Conservation (phyloP, 2,329 filamentous ascomycete genomes). For the Truncatella angustata region DNA sequence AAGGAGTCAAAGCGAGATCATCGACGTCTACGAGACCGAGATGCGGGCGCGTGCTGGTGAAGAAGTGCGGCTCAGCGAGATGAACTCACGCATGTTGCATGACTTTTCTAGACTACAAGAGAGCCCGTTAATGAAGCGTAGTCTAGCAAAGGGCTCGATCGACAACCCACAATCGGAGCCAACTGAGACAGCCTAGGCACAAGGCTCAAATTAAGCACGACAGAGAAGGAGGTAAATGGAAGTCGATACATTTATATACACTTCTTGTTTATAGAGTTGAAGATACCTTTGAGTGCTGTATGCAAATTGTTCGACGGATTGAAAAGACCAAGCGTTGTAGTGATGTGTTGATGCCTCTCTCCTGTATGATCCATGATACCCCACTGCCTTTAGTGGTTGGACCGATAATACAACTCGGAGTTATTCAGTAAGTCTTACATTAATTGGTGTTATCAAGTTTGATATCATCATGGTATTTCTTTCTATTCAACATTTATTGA, state of each 20-base stretch:
- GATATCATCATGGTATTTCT: too few species aligned
- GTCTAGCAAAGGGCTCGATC: conserved; percentile 14
- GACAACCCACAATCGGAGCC: not conserved
- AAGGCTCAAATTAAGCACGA: not conserved
- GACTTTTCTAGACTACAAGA: conserved; percentile 32
- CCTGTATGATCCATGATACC: too few species aligned
- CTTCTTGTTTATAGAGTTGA: not conserved
- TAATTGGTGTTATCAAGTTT: too few species aligned
- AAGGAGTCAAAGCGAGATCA: conserved; percentile 21
- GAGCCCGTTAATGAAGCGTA: conserved; percentile 27
- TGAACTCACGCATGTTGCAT: conserved; percentile 45
- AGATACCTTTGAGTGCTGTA: not conserved
- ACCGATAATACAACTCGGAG: too few species aligned
- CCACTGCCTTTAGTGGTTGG: too few species aligned
- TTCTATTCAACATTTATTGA: too few species aligned
- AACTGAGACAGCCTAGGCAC: not conserved
- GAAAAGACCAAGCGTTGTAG: too few species aligned
- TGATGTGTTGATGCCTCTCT: too few species aligned
- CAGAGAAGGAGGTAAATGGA: not conserved
- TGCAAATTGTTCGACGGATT: too few species aligned
- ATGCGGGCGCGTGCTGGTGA: conserved; percentile 42
- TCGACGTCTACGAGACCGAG: conserved; percentile 40
- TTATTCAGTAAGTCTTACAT: too few species aligned
- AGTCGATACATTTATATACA: not conserved
- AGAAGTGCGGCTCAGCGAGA: conserved; percentile 40